A percentile compares a stretch with the other conserved stretches of the same genome.
Conservation (phyloP, 257 asterid genomes). For the Thymus mandschuricus region DNA sequence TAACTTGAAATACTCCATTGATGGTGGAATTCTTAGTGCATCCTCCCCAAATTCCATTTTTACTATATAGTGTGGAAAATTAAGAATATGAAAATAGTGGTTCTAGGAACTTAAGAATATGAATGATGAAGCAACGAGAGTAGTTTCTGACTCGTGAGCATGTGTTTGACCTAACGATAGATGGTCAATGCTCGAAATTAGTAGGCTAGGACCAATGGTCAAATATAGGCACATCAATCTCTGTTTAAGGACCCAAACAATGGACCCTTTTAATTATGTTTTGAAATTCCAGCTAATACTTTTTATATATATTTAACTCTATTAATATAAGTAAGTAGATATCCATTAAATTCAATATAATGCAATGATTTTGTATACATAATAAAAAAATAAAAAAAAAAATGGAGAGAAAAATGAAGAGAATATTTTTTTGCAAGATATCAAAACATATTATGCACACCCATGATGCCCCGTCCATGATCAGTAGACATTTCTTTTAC, state of each 20-base stretch:
- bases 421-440: not conserved
- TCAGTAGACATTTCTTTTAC: too few relatives aligned
- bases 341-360: too few relatives aligned
- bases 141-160: too few relatives aligned
- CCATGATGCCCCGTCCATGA: conserved; percentile 23
- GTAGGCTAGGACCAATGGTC: not conserved
- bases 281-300: not conserved
- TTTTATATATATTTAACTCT: too few relatives aligned
- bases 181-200: not conserved
- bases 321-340: too few relatives aligned
- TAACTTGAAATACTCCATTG: conserved; percentile 24
- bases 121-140: too few relatives aligned
- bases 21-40: conserved; percentile 23
- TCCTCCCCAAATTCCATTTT: not conserved
- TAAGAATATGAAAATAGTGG: too few relatives aligned
- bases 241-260: conserved; percentile 3
- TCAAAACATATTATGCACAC: conserved; percentile 34
- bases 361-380: too few relatives aligned
- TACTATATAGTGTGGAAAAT: not conserved
- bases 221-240: not conserved
- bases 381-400: too few relatives aligned
- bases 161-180: too few relatives aligned
- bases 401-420: too few relatives aligned
- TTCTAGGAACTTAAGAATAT: too few relatives aligned
- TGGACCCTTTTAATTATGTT: conserved; percentile 19